These are phyloP conservation scores for Coniella lustricola DNA, from an alignment of 2,329 filamentous ascomycete species.

Conservation along the genomic window DNA sequence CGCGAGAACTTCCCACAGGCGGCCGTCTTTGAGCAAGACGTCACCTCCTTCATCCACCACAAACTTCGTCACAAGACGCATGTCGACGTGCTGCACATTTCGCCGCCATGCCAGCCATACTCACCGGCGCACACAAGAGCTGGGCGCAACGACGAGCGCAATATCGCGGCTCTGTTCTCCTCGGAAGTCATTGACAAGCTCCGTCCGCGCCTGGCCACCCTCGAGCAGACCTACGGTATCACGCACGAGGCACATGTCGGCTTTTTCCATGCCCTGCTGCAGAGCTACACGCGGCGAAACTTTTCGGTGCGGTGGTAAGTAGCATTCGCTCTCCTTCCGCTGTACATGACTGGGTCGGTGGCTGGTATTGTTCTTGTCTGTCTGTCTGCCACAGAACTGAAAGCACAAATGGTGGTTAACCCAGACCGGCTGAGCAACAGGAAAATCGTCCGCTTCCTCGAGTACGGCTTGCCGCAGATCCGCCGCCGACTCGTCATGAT, in stretches of 20 bases:
- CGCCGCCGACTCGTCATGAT: constrained; percentile 49
- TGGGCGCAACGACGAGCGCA: constrained; percentile 55
- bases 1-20: constrained; percentile 43
- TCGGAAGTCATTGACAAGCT: constrained; percentile 48
- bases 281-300: constrained; percentile 54
- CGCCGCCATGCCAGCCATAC: constrained; percentile 70
- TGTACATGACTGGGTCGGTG: too few species aligned
- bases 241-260: constrained; percentile 40
- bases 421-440: background rate
- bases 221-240: constrained; percentile 74
- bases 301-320: constrained; percentile 62
- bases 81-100: constrained; percentile 67
- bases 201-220: constrained; percentile 61
- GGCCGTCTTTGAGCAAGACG: constrained; percentile 39
- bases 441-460: constrained; percentile 45
- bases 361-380: too few species aligned
- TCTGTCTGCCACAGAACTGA: too few species aligned
- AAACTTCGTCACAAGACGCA: constrained; percentile 22
- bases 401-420: background rate
- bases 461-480: constrained; percentile 44
- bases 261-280: constrained; percentile 54
- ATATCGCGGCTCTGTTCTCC: constrained; percentile 54
- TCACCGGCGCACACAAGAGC: constrained; percentile 61
- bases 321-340: background rate
- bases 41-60: constrained; percentile 41